phyloP scores from a whole-genome alignment of 2,329 filamentous ascomycete genomes.

The Fusarium incarnatum region DNA sequence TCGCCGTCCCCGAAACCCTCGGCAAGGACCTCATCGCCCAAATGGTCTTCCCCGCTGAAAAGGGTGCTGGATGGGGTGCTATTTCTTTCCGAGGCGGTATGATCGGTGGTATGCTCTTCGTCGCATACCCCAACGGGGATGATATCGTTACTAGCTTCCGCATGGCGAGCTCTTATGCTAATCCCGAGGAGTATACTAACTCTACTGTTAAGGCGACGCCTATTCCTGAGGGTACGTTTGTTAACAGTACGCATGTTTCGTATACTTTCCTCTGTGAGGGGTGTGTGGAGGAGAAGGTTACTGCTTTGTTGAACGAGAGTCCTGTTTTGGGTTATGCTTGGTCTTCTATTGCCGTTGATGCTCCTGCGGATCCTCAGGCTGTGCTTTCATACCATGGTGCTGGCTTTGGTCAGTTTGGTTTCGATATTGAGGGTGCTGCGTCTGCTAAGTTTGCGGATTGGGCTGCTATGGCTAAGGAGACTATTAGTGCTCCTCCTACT shows the following conservation, averaged over 20 bases:
- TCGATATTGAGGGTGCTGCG: slow-evolving; percentile 49
- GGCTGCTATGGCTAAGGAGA: slow-evolving; percentile 44
- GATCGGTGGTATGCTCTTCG: slow-evolving; percentile 60
- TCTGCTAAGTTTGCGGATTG: slow-evolving; percentile 48
- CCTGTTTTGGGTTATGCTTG: slow-evolving; percentile 56
- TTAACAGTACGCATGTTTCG: slow-evolving; percentile 64
- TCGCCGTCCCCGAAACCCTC: slow-evolving; percentile 62
- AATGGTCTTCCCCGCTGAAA: slow-evolving; percentile 57
- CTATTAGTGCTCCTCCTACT: slow-evolving; percentile 17
- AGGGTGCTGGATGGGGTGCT: slow-evolving; percentile 58
- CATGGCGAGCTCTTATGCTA: slow-evolving; percentile 56
- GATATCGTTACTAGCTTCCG: slow-evolving; percentile 51
- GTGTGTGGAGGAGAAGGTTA: slow-evolving; percentile 54
- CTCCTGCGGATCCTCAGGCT: slow-evolving; percentile 48
- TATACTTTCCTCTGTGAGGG: slow-evolving; percentile 65
- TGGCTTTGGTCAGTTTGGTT: slow-evolving; percentile 54
- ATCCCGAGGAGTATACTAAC: slow-evolving; percentile 59
- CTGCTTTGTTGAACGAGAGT: slow-evolving; percentile 34
- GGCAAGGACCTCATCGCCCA: slow-evolving; percentile 66
- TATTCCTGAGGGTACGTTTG: slow-evolving; percentile 63
- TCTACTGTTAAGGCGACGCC: slow-evolving; percentile 54
- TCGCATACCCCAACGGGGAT: slow-evolving; percentile 62
- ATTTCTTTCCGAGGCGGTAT: slow-evolving; percentile 61
- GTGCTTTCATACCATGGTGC: slow-evolving; percentile 55
- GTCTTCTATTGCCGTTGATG: slow-evolving; percentile 50